These are phyloP conservation scores for Avena sativa DNA, from an alignment of 176 grass and related monocot species.

Conservation along the genomic window DNA sequence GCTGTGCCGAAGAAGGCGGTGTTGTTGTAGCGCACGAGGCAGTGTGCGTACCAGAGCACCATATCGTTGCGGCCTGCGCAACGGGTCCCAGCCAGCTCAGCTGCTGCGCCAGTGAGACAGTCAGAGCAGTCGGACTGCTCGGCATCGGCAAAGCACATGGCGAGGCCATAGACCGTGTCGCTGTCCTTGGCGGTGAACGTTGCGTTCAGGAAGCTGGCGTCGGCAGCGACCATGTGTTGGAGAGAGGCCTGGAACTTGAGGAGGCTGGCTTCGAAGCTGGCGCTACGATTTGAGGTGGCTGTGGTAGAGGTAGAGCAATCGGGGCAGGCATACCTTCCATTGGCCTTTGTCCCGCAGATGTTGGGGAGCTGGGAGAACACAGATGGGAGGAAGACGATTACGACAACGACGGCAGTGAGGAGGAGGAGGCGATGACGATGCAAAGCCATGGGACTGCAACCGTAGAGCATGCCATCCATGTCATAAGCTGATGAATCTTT, in stretches of 20 bases:
- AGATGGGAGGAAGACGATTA: background rate
- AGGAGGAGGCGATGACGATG: background rate
- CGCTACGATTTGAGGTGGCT: conserved; percentile 9
- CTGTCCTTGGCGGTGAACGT: background rate
- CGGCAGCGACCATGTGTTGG: background rate
- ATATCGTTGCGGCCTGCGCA: conserved; percentile 23
- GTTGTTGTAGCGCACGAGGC: conserved; percentile 46
- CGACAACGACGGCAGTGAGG: background rate
- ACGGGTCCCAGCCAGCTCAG: background rate
- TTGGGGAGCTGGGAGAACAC: conserved; percentile 3
- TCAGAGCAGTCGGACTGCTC: conserved; percentile 17
- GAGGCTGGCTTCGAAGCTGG: conserved; percentile 44
- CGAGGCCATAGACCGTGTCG: conserved; percentile 46
- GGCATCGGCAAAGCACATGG: conserved; percentile 31
- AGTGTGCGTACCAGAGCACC: conserved; percentile 40
- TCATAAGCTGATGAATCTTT: conserved; percentile 9
- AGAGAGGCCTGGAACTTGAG: conserved; percentile 36
- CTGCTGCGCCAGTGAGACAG: conserved; percentile 36
- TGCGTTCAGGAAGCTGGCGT: conserved; percentile 40
- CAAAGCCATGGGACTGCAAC: background rate
- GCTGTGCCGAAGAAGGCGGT: conserved; percentile 27
- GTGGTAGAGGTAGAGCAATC: conserved; percentile 34
- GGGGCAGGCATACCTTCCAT: conserved; percentile 24
- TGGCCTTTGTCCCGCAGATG: conserved; percentile 27
- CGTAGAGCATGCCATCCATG: background rate